phyloP scores from a whole-genome alignment of 2,329 filamentous ascomycete species.

The Fusarium pseudograminearum region DNA sequence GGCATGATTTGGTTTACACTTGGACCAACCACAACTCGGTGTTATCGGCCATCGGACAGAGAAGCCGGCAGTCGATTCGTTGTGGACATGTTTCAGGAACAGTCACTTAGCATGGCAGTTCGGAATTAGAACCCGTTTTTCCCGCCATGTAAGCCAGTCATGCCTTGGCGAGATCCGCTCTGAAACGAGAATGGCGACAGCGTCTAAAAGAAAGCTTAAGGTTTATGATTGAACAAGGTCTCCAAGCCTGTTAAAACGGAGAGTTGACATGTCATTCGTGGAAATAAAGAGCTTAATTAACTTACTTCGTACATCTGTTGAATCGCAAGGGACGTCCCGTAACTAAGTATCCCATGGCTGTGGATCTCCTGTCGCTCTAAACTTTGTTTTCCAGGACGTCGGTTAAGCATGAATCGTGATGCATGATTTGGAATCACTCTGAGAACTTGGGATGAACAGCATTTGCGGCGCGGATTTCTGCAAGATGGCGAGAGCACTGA shows the following conservation, averaged over 20 bases:
- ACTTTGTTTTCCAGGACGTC: background rate
- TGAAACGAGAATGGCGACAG: constrained; percentile 16
- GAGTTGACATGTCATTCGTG: constrained; percentile 11
- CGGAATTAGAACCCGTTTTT: constrained; percentile 23
- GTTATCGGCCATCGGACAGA: constrained; percentile 26
- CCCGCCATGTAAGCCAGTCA: constrained; percentile 9
- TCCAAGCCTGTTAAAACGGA: background rate
- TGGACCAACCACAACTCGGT: constrained; percentile 1
- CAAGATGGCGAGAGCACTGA: background rate
- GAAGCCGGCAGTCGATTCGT: constrained; percentile 25
- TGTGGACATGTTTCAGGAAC: constrained; percentile 24
- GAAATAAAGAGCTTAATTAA: constrained; percentile 10
- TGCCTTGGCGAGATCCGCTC: constrained; percentile 17
- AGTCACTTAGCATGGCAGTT: constrained; percentile 6
- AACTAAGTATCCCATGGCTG: background rate
- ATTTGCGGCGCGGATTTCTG: constrained; percentile 9
- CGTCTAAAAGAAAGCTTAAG: constrained; percentile 10
- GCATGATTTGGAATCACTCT: background rate
- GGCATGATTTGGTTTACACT: constrained; percentile 9
- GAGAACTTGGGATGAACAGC: constrained; percentile 1
- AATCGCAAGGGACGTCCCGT: constrained; percentile 3
- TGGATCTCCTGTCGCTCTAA: constrained; percentile 4
- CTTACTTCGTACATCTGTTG: constrained; percentile 14
- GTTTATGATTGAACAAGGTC: background rate
- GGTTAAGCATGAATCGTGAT: constrained; percentile 17